Evolutionary conservation across 139 green algal species (phyloP).

Genomic region (Tetradesmus obliquus): DNA sequence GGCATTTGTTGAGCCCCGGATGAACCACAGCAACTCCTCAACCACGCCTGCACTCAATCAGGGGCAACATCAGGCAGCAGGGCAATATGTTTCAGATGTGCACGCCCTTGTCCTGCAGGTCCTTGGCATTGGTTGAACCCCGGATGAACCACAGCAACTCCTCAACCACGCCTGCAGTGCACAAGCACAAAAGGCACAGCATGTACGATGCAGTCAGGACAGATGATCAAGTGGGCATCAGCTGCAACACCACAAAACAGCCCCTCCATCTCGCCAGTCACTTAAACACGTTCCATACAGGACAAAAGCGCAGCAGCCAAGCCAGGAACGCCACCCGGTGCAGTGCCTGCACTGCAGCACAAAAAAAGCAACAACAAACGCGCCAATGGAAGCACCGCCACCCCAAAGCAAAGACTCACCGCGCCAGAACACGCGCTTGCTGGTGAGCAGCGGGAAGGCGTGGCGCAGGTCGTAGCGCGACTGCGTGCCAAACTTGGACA

Average conservation of each 20-base stretch:
- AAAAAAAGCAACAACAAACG: too few species aligned
- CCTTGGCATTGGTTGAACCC: slow-evolving; percentile 87
- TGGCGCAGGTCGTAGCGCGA: slow-evolving; percentile 97
- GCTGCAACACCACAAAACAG: too few species aligned
- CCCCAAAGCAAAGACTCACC: slow-evolving; percentile 84
- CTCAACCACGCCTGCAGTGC: slow-evolving; percentile 87
- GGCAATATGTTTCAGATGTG: too few species aligned
- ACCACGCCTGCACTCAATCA: slow-evolving; percentile 79
- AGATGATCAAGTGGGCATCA: too few species aligned
- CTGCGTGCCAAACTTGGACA: slow-evolving; percentile 90
- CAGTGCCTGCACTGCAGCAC: too few species aligned
- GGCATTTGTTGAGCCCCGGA: slow-evolving; percentile 91
- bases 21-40: slow-evolving; percentile 99
- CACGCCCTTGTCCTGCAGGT: slow-evolving; percentile 56
- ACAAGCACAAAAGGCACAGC: too few species aligned
- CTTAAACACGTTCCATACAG: too few species aligned
- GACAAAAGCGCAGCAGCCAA: too few species aligned
- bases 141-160: slow-evolving; percentile 98
- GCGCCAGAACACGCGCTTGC: slow-evolving; percentile 97
- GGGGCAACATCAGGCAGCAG: not conserved
- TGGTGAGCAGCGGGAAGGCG: slow-evolving; percentile 97
- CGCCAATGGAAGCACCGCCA: slow-evolving; percentile 85
- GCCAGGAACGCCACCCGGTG: too few species aligned
- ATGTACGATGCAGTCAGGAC: too few species aligned
- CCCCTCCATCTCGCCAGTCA: too few species aligned